Conservation (phyloP, 768 basidiomycete genomes). For the Lactarius akahatsu region DNA sequence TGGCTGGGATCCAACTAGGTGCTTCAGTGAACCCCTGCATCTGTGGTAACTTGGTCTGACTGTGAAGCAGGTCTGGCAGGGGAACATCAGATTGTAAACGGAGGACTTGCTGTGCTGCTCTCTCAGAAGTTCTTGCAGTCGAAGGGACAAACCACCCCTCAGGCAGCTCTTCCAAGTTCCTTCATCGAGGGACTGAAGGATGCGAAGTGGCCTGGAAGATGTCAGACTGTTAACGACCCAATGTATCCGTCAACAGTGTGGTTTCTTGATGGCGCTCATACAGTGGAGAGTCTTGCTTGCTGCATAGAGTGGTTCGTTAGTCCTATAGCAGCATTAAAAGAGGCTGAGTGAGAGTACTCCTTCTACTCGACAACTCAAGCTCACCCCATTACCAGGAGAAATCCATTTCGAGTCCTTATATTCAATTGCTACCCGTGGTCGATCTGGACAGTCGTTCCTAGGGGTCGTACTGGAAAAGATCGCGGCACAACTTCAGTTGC, state of each 20-base stretch:
- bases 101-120: conserved; percentile 77
- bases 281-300: conserved; percentile 81
- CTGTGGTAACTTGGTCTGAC: conserved; percentile 11
- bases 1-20: conserved; percentile 65
- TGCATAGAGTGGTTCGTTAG: conserved; percentile 88
- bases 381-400: conserved; percentile 29
- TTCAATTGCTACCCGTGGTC: conserved; percentile 96
- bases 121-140: conserved; percentile 59
- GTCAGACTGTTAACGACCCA: conserved; percentile 78
- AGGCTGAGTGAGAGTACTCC: conserved; percentile 21
- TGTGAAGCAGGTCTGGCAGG: conserved; percentile 71
- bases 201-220: conserved; percentile 92
- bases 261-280: conserved; percentile 97
- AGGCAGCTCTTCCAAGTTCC: conserved; percentile 45
- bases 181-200: conserved; percentile 63
- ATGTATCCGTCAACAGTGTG: conserved; percentile 55
- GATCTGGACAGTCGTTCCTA: conserved; percentile 76
- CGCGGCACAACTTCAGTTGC: conserved; percentile 45
- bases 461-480: conserved; percentile 54
- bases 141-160: conserved; percentile 33
- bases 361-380: not conserved
- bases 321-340: conserved; percentile 51
- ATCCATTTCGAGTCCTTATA: conserved; percentile 60
- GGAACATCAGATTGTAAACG: conserved; percentile 83
- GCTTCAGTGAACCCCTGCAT: conserved; percentile 20